Evolutionary conservation across 306 rosid genomes (phyloP).

Genomic region (Cucurbita maxima): DNA sequence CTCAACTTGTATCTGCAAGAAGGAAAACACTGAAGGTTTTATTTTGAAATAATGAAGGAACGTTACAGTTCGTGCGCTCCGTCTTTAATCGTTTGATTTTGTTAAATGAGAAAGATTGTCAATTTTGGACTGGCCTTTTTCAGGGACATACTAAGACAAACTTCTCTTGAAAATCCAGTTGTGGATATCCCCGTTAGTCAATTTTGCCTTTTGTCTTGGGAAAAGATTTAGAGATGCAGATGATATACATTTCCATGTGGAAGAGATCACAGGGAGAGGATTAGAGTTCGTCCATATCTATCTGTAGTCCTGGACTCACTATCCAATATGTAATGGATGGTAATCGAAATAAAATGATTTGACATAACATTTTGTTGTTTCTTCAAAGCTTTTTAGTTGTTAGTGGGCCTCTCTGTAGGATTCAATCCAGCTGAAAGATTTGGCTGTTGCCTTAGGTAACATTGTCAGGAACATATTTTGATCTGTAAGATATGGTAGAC

Average conservation of each 20-base stretch:
- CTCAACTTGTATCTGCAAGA: neutral
- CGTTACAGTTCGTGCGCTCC: neutral
- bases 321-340: conserved; percentile 1
- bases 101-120: neutral
- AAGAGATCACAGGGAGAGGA: neutral
- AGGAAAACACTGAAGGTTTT: neutral
- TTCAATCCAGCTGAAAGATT: conserved; percentile 6
- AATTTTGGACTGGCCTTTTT: neutral
- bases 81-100: neutral
- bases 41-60: conserved; percentile 1
- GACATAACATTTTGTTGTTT: conserved; percentile 5
- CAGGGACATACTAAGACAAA: neutral
- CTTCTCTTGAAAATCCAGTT: neutral
- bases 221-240: neutral
- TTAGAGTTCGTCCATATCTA: conserved; percentile 8
- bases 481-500: neutral
- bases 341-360: neutral
- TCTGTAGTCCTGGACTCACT: neutral
- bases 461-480: neutral
- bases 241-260: conserved; percentile 2
- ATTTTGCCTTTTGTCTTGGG: conserved; percentile 1
- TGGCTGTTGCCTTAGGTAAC: conserved; percentile 5
- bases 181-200: neutral
- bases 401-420: conserved; percentile 2
- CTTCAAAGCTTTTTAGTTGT: neutral